Base-by-base conservation (phyloP, 192 early-diverging fungal species). In the Coemansia sp. region DNA sequence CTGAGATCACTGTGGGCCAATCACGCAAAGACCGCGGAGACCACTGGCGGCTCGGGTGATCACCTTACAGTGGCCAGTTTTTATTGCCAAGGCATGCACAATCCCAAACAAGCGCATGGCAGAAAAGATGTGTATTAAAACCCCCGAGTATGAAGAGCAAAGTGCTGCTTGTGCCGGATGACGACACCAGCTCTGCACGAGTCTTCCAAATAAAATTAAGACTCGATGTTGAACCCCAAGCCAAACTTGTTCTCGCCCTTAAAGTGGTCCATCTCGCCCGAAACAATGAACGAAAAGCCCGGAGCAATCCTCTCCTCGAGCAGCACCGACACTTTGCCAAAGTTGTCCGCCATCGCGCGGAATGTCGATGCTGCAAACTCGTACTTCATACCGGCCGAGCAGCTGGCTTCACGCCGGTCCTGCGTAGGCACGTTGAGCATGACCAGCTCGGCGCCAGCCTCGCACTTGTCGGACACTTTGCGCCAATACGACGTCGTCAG, bases 291-390 rank as follows among this genome's bases (percentile, higher is more conserved):
- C 38, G 88, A 89, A 65, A 99, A 87, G 31, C 93, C 94, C 31
- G 93, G 94, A 2, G 90, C 91, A 68, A 99, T 91, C 82, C 91
- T 93, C 82, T 99, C 94, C 77, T 99, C 97, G 36, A 98, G 69
- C 7, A 97, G 87, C 50, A 91, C 88, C 52, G 86, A 85, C 14
- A 97, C 88, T 62, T 90, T 86, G 63, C 97, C 97, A 28, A 88
- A 84, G 19, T 91, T 94, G 81, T 96, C 94, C 40, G 97, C 82
- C 74, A 89, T 89, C n/a, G 92, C 94, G 59, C 96, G 84, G 72
- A 99, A 88, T 36, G 91, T 96, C 26, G 95, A 87, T 37, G 86
- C 85, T 47, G 94, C 86, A 68, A 97, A 97, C 66, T 97, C 96
- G 59, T 95, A 93, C 85, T 99, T 99, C 74, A 93, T 96, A 46